Evolutionary conservation across 495 filamentous ascomycete genomes (phyloP).

Genomic region (Podospora fimiseda): DNA sequence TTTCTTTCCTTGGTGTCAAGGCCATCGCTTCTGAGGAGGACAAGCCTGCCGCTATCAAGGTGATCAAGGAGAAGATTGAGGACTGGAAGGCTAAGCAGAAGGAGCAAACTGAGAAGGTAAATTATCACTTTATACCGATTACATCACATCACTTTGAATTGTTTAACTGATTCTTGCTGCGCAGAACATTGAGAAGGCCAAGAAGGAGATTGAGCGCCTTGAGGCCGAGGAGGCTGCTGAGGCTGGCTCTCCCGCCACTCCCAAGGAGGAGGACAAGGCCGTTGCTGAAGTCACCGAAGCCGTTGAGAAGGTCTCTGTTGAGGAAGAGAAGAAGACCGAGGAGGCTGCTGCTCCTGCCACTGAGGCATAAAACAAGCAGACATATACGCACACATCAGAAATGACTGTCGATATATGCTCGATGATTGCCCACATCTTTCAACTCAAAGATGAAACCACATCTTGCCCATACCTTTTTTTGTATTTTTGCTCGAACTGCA

Average conservation of each 20-base stretch:
- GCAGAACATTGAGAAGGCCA: constrained; percentile 74
- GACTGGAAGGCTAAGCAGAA: constrained; percentile 90
- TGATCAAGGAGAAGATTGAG: constrained; percentile 85
- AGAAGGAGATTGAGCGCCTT: constrained; percentile 58
- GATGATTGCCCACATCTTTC: too few species aligned
- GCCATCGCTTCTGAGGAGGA: constrained; percentile 81
- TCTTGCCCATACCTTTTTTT: too few species aligned
- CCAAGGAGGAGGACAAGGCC: constrained; percentile 48
- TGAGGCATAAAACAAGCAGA: background rate
- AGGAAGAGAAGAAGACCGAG: constrained; percentile 2
- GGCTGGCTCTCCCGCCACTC: constrained; percentile 25
- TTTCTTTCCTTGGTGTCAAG: constrained; percentile 69
- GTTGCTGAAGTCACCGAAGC: constrained; percentile 18
- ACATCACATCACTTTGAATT: background rate
- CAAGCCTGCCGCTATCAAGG: constrained; percentile 70
- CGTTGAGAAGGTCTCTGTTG: constrained; percentile 4
- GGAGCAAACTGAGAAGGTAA: constrained; percentile 83
- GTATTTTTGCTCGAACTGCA: too few species aligned
- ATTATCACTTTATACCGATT: constrained; percentile 19
- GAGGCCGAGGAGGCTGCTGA: constrained; percentile 48
- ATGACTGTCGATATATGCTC: too few species aligned
- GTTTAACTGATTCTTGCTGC: constrained; percentile 2
- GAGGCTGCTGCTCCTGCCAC: constrained; percentile 2
- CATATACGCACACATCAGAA: too few species aligned
- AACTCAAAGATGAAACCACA: too few species aligned